Base-by-base conservation (phyloP, 345 rosid genomes). In the Geranium rotundifolium region DNA sequence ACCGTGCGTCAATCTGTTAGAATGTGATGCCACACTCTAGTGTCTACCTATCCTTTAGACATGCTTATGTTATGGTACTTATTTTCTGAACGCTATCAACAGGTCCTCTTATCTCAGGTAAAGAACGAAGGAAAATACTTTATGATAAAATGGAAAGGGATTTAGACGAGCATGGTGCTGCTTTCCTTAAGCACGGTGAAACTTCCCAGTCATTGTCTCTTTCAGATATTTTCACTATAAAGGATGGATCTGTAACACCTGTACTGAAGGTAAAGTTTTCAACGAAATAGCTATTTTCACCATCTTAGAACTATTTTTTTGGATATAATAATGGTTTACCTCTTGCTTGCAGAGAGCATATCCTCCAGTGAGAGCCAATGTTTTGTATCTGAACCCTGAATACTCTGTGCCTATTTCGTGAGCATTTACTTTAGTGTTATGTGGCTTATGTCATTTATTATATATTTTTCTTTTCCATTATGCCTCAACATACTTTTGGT, bases 291-390 rank as follows among this genome's bases (percentile, higher is more conserved):
- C 27, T 39, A 19, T 37, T 30, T n/a, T n/a, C 19, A 16, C 16
- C 15, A 39, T 67, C 19, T 56, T 56, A 59, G 56, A 46, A 13
- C 18, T 37, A 49, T 46, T 62, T 63, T 10, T n/a, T n/a, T n/a
- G 8, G 31, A 30, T 37, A 61, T 27, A 29, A n/a, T 66, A 1
- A 58, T 63, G 52, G 60, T 10, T 60, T 66, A 34, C 41, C 18
- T 75, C 50, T 31, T 69, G 23, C 17, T 8, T 71, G 61, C 69
- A 89, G 97, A 91, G 74, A 19, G 98, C 89, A 31, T 70, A 79
- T 61, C 98, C 98, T 60, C 95, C 97, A 63, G 98, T 92, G 52
- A 80, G 99, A 59, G 96, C 99, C 65, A 87, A 80, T 67, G 85
- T 93, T 30, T 69, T 93, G 77, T 82, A 85, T 80, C 73, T 93